Conservation (phyloP, 2,329 filamentous ascomycete species). For the Phialophora chinensis region DNA sequence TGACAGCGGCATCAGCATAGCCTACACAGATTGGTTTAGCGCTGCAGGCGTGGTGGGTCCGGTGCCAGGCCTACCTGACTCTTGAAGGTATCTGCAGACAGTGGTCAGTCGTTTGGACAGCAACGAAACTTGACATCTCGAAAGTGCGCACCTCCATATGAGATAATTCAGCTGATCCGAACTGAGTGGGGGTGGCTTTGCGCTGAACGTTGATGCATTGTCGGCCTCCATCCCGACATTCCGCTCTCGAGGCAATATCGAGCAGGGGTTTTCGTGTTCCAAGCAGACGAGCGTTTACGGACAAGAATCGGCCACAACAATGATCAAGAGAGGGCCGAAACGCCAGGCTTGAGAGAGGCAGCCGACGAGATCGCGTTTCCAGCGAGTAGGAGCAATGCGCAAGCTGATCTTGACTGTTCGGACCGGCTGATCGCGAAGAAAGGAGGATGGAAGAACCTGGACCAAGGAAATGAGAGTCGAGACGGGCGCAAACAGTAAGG, state of each 20-base stretch:
- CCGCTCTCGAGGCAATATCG: conserved; percentile 23
- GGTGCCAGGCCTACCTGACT: conserved; percentile 55
- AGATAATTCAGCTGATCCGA: conserved; percentile 72
- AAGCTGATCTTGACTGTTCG: conserved; percentile 7
- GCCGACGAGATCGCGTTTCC: not conserved
- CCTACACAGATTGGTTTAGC: conserved; percentile 46
- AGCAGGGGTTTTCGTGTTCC: conserved; percentile 22
- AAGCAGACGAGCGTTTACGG: not conserved
- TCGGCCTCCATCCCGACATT: conserved; percentile 41
- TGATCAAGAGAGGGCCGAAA: not conserved
- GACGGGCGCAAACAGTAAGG: not conserved
- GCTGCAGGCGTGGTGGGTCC: conserved; percentile 29
- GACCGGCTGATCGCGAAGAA: not conserved
- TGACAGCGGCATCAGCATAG: conserved; percentile 64
- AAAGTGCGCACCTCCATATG: conserved; percentile 66
- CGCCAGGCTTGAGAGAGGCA: not conserved
- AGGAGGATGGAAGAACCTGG: conserved; percentile 1
- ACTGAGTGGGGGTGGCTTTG: conserved; percentile 50
- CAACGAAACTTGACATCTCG: not conserved
- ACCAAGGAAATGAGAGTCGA: conserved; percentile 2
- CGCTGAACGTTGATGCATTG: conserved; percentile 41
- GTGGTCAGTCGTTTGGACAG: conserved; percentile 32
- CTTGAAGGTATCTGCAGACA: conserved; percentile 58
- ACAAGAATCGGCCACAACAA: not conserved
- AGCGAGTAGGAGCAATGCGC: conserved; percentile 1